Conservation (phyloP, 2,329 filamentous ascomycete species). For the Diaporthe sp. region DNA sequence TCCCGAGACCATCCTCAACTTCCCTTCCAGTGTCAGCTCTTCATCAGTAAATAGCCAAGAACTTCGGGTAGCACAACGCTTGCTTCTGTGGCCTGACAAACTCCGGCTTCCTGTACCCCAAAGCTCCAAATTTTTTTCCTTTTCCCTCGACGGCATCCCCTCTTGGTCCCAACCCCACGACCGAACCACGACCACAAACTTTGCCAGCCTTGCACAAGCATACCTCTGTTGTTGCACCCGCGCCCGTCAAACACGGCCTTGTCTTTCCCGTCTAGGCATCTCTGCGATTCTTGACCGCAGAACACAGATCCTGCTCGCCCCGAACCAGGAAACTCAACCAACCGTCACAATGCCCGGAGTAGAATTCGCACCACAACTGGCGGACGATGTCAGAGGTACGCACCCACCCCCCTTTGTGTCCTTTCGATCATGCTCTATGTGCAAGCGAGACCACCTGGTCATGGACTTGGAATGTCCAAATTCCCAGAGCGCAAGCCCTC, state of each 20-base stretch:
- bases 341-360: slow-evolving; percentile 54
- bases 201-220: slow-evolving; percentile 13
- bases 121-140: slow-evolving; percentile 35
- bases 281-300: slow-evolving; percentile 7
- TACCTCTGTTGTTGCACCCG: slow-evolving; percentile 9
- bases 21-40: neutral
- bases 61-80: slow-evolving; percentile 14
- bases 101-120: slow-evolving; percentile 12
- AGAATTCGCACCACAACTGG: slow-evolving; percentile 55
- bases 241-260: slow-evolving; percentile 25
- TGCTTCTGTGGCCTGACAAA: slow-evolving; percentile 32
- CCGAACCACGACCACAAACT: neutral
- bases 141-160: slow-evolving; percentile 1
- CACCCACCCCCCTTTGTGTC: neutral
- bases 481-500: neutral
- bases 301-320: slow-evolving; percentile 23
- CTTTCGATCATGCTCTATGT: neutral
- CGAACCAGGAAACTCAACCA: slow-evolving; percentile 30
- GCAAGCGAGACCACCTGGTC: neutral
- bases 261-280: neutral
- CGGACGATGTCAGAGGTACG: slow-evolving; percentile 58
- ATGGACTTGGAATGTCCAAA: slow-evolving; percentile 6
- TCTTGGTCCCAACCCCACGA: slow-evolving; percentile 3
- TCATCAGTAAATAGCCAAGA: neutral
- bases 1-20: neutral